Evolutionary conservation across 345 rosid genomes (phyloP).

Genomic region (Excoecaria agallocha): DNA sequence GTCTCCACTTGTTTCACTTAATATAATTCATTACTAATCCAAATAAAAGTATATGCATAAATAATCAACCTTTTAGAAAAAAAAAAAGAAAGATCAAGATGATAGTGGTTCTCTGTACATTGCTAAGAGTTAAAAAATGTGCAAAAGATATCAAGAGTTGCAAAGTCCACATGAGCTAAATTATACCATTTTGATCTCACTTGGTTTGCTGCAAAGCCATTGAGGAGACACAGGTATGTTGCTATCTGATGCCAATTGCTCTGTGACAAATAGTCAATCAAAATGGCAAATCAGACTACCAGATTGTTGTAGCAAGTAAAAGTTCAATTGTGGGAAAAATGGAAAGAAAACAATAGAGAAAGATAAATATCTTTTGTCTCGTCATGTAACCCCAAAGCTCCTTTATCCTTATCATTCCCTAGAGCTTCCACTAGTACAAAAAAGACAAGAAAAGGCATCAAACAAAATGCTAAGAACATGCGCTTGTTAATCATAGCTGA

Average conservation of each 20-base stretch:
- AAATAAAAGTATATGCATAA: background rate
- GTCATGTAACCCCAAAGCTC: slow-evolving; percentile 30
- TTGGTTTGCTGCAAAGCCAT: slow-evolving; percentile 84
- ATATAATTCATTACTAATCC: background rate
- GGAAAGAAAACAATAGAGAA: background rate
- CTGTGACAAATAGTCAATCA: slow-evolving; percentile 29
- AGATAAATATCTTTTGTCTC: slow-evolving; percentile 45
- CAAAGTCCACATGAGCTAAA: background rate
- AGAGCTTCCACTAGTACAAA: slow-evolving; percentile 38
- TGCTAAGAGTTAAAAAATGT: background rate
- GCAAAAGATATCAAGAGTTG: background rate
- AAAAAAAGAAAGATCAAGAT: background rate
- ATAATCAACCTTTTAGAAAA: background rate
- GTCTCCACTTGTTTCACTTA: too few species aligned
- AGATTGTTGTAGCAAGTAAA: too few species aligned
- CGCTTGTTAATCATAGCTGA: too few species aligned
- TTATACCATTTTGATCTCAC: slow-evolving; percentile 46
- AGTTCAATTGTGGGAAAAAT: background rate
- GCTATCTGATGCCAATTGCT: slow-evolving; percentile 60
- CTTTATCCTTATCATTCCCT: slow-evolving; percentile 43
- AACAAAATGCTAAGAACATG: too few species aligned
- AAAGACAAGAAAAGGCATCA: slow-evolving; percentile 2
- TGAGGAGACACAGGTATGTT: slow-evolving; percentile 94
- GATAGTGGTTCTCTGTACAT: background rate
- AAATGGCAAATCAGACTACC: background rate